Evolutionary conservation across 2,329 filamentous ascomycete genomes (phyloP).

Genomic region (Pyrenophora seminiperda): DNA sequence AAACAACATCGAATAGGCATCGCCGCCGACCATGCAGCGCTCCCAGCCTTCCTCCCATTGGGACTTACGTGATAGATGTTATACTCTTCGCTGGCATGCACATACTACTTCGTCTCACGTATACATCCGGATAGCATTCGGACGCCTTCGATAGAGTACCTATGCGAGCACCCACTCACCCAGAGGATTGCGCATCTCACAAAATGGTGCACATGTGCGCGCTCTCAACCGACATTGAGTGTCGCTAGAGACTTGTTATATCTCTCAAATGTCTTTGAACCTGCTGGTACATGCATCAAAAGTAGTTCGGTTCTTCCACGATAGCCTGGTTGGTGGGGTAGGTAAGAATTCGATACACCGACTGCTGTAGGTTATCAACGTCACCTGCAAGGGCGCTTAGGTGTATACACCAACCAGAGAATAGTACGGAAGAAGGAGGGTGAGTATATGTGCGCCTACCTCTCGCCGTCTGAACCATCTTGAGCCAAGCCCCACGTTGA

Average conservation of each 20-base stretch:
- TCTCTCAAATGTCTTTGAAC: no score
- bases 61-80: background rate
- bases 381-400: conserved; percentile 3
- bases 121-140: background rate
- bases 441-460: background rate
- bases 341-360: background rate
- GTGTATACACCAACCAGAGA: background rate
- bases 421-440: background rate
- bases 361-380: background rate
- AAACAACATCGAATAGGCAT: conserved; percentile 1
- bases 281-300: background rate
- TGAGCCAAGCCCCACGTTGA: background rate
- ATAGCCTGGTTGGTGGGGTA: background rate
- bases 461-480: background rate
- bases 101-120: background rate
- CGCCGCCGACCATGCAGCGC: background rate
- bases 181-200: background rate
- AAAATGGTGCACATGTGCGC: background rate
- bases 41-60: background rate
- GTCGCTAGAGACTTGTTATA: no score
- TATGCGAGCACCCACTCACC: no score
- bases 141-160: background rate
- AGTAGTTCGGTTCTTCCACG: background rate
- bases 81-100: background rate
- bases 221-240: background rate